Evolutionary conservation across 2,329 filamentous ascomycete genomes (phyloP), one percentile per base, ranked within the genome.

Genomic region (Fusarium foetens): DNA sequence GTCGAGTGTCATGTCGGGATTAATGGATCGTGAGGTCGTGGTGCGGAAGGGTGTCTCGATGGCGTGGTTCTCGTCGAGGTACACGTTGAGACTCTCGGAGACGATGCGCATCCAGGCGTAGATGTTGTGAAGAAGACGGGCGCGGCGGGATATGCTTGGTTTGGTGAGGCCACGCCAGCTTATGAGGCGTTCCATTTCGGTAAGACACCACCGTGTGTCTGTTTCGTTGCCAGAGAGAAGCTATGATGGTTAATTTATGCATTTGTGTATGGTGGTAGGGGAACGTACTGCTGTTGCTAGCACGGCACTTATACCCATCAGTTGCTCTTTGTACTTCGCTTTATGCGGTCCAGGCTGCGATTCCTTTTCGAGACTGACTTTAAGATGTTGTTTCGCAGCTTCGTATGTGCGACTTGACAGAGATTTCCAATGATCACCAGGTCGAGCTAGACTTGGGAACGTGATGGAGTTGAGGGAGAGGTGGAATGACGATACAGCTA

Each of bases 101-200:
- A 75, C 73, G 27, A 75, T 75, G 33, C 73, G 73, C 71, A 75
- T 75, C 73, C 73, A 75, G 38, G 73, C 73, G 36, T 75, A 75
- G 13, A 75, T 70, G 41, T 75, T 75, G 45, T 75, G 73, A 0
- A 75, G 51, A 0, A 75, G 29, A 1, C 73, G 70, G 1, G 73
- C 73, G 25, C 73, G 70, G 2, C 73, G 73, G 16, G 73, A 75
- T 41, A 75, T 73, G 1, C 58, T 62, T 8, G 62, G 73, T 23
- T 75, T 75, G 1, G 68, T 69, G 11, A 75, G 51, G 3, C 73
- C 73, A 21, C 73, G 68, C 62, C 59, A 62, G n/a, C 68, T 58
- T 14, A 75, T 75, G 8, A 75, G 68, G 1, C 71, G 73, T 29
- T 75, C 73, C 64, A 72, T 73, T 43, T 75, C 68, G 3, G 65